Evolutionary conservation across 2,329 filamentous ascomycete species (phyloP), one percentile per base, ranked within the genome.

Genomic region (Pestalotiopsis sp.): DNA sequence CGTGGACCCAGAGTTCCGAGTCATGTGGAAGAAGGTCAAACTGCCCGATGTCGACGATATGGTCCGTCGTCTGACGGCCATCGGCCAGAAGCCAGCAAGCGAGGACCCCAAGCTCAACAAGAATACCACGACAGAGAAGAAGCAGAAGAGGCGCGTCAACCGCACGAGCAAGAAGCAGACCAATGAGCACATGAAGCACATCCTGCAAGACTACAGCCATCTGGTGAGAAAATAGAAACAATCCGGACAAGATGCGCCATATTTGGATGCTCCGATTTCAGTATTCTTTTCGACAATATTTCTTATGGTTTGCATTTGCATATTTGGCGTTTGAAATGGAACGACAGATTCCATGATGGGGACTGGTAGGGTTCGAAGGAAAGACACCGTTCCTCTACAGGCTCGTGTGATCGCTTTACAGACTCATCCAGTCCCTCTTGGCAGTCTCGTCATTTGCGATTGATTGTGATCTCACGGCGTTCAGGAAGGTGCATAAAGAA

Each of bases 121-220:
- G 69, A 88, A 87, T 76, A 81, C 85, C 17, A 87, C 88, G 71
- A 89, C 87, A 77, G 81, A 90, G 72, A 92, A 93, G 82, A 91
- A 91, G 81, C 89, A 90, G 79, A 92, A 93, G 81, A 93, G 92
- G 78, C 84, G 89, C 58, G 82, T 83, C 30, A 80, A 81, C 72
- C 88, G 93, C 71, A 87, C 90, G 68, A 88, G 89, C 56, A 92
- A 92, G 71, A 96, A 94, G 85, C 90, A 91, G 67, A 97, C 93
- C 30, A 97, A 97, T 77, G 89, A 89, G 35, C 94, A 97, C 78
- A 97, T 97, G 94, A 85, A 86, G 73, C 89, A 91, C 71, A 86
- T 97, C 68, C 84, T 97, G 76, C 91, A 94, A 81, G 92, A 95
- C 20, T 69, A 69, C 52, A 69, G 68, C 40, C 68, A 69, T 35